Percentiles rank a stretch among this genome's conserved stretches.
Evolutionary conservation across 2,329 filamentous ascomycete genomes (phyloP).

Genomic region (Sclerotinia minor): DNA sequence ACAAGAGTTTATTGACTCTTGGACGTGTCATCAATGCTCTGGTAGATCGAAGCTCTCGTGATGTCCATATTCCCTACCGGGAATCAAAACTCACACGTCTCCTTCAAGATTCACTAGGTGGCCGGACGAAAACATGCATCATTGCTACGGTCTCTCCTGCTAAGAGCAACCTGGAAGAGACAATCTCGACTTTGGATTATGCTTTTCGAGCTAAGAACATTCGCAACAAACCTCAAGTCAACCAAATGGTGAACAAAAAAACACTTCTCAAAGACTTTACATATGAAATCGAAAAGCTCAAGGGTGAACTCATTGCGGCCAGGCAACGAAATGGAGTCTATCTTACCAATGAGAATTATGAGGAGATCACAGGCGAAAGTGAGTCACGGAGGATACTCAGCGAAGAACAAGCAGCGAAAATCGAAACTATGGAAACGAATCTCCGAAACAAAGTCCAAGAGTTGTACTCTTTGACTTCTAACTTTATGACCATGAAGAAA

Average conservation of each 20-base stretch:
- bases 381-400: conserved; percentile 88
- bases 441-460: conserved; percentile 93
- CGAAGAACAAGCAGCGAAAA: conserved; percentile 88
- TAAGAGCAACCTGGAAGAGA: conserved; percentile 94
- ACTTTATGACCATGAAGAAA: conserved; percentile 84
- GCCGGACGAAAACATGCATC: conserved; percentile 96
- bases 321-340: conserved; percentile 94
- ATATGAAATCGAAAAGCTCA: conserved; percentile 88
- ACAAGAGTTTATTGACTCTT: conserved; percentile 93
- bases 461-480: conserved; percentile 80
- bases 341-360: conserved; percentile 81
- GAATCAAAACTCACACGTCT: conserved; percentile 96
- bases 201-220: conserved; percentile 98
- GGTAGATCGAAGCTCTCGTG: conserved; percentile 71
- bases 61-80: conserved; percentile 76
- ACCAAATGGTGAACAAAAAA: conserved; percentile 89
- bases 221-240: conserved; percentile 94
- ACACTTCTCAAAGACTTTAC: conserved; percentile 89
- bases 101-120: conserved; percentile 93
- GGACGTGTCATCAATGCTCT: conserved; percentile 97
- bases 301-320: conserved; percentile 89
- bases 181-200: conserved; percentile 96
- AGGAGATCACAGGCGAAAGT: conserved; percentile 87
- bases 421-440: conserved; percentile 88
- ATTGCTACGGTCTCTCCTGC: conserved; percentile 95